A percentile compares a stretch with the other conserved stretches of the same genome.
Evolutionary conservation across 179 eudicot genomes (phyloP).

Genomic region (Silene coronaria): DNA sequence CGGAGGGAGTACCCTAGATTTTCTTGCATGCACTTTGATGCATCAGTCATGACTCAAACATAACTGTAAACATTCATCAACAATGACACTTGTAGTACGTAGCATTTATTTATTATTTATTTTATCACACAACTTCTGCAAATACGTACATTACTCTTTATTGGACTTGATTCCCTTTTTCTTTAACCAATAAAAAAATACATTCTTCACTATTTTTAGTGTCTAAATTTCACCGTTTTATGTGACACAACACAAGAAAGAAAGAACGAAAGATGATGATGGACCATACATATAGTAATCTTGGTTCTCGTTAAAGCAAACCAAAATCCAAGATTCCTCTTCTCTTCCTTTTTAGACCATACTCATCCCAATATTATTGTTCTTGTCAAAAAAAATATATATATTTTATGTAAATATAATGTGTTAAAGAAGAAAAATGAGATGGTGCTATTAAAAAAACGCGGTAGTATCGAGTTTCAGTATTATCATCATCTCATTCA

Average conservation of each 20-base stretch:
- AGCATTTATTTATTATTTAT: too few species aligned
- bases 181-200: constrained; percentile 13
- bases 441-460: too few species aligned
- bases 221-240: neutral
- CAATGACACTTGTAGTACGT: neutral
- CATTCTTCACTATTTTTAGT: constrained; percentile 6
- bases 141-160: too few species aligned
- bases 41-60: too few species aligned
- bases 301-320: constrained; percentile 33
- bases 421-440: too few species aligned
- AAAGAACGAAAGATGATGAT: neutral
- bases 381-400: neutral
- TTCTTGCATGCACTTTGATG: neutral
- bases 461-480: too few species aligned
- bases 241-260: constrained; percentile 12
- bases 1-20: too few species aligned
- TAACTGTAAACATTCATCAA: neutral
- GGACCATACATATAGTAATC: constrained; percentile 8
- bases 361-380: neutral
- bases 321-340: constrained; percentile 25
- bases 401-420: constrained; percentile 6
- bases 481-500: constrained; percentile 3
- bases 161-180: neutral
- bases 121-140: too few species aligned
- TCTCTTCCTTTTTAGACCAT: constrained; percentile 28